Conservation (phyloP, 2,329 filamentous ascomycete species). For the Aspergillus oerlinghausenensis region DNA sequence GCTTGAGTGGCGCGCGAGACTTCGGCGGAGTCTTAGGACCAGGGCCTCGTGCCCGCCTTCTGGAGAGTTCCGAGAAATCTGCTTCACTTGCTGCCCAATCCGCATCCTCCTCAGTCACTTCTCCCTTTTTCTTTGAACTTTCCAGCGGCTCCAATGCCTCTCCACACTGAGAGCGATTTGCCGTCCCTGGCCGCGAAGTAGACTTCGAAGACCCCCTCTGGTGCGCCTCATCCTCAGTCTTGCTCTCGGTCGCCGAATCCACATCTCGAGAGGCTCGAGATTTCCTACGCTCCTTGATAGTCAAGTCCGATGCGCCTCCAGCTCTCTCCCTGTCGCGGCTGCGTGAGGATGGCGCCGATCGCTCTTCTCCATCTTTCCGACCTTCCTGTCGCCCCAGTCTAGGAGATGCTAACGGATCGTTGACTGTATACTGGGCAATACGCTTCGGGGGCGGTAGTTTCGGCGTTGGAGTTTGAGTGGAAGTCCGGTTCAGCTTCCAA, state of each 20-base stretch:
- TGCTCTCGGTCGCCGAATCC: conserved; percentile 18
- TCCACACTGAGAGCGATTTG: conserved; percentile 20
- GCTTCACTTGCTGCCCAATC: conserved; percentile 37
- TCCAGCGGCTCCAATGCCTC: conserved; percentile 20
- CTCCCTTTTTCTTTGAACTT: conserved; percentile 22
- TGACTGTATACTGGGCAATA: conserved; percentile 37
- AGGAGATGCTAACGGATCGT: conserved; percentile 23
- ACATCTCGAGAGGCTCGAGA: conserved; percentile 17
- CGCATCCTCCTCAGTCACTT: conserved; percentile 25
- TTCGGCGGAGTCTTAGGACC: conserved; percentile 9
- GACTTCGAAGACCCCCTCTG: conserved; percentile 16
- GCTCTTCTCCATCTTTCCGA: conserved; percentile 21
- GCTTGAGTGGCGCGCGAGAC: conserved; percentile 19
- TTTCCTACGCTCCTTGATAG: conserved; percentile 22
- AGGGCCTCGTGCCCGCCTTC: conserved; percentile 29
- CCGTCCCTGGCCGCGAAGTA: conserved; percentile 18
- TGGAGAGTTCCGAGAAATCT: conserved; percentile 37
- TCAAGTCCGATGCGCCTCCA: conserved; percentile 20
- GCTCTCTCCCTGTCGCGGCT: conserved; percentile 26
- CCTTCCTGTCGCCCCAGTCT: conserved; percentile 24
- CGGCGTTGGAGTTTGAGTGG: conserved; percentile 37
- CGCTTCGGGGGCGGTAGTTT: conserved; percentile 42
- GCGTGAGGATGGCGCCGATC: conserved; percentile 19
- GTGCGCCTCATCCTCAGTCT: conserved; percentile 13
- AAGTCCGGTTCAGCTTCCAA: conserved; percentile 58